A percentile compares a stretch with the other conserved stretches of the same genome.
phyloP scores from a whole-genome alignment of 2,329 filamentous ascomycete genomes.

The Alternaria tenuissima region DNA sequence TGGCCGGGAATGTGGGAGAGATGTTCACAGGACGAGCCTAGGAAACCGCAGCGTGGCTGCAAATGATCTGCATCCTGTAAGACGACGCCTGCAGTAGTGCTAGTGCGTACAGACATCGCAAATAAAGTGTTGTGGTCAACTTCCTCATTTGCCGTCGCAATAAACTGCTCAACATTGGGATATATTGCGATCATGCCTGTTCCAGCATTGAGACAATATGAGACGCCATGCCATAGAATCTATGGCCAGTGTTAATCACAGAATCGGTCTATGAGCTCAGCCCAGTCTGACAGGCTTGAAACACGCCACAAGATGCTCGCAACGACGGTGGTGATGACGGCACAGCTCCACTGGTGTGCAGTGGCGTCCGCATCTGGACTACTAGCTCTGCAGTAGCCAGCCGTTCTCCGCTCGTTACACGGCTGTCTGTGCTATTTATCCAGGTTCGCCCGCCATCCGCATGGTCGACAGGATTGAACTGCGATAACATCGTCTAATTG shows the following conservation, averaged over 20 bases:
- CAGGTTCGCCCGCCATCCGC: neutral
- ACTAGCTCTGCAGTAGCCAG: neutral
- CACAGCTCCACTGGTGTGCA: neutral
- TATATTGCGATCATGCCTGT: neutral
- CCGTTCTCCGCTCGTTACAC: neutral
- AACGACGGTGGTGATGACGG: neutral
- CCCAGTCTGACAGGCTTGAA: neutral
- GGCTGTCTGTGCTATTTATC: neutral
- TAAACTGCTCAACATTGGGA: neutral
- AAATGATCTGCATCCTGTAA: neutral
- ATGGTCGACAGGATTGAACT: neutral
- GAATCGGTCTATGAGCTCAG: neutral
- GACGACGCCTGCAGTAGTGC: neutral
- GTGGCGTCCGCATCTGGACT: neutral
- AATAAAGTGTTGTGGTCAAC: neutral
- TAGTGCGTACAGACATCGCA: neutral
- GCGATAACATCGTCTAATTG: neutral
- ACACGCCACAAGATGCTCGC: neutral
- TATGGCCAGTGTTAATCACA: neutral
- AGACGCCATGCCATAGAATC: neutral
- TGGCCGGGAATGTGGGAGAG: neutral
- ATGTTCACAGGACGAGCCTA: neutral
- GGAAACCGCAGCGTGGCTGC: neutral
- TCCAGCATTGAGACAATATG: neutral
- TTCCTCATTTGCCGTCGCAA: neutral